phyloP scores from a whole-genome alignment of 163 green algal species.

The Trebouxia gelatinosa region DNA sequence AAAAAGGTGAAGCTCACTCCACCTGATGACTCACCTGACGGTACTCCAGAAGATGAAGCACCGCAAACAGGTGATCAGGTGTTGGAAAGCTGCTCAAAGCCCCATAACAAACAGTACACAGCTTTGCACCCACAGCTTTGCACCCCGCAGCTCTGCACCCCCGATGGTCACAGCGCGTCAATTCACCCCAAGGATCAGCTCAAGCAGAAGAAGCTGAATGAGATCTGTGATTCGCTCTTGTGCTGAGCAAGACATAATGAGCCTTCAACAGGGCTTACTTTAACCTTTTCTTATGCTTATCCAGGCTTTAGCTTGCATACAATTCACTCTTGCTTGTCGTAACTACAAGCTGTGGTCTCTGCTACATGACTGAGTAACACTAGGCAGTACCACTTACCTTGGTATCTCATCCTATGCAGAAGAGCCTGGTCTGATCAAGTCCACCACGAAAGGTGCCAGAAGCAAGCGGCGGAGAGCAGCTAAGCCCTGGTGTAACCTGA shows the following conservation, averaged over 20 bases:
- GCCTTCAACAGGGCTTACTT: background rate
- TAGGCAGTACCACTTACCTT: no score
- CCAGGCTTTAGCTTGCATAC: no score
- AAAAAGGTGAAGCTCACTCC: slow-evolving; percentile 16
- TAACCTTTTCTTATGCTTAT: no score
- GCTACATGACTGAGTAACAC: background rate
- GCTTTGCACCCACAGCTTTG: background rate
- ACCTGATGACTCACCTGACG: background rate
- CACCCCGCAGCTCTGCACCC: background rate
- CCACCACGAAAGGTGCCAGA: background rate
- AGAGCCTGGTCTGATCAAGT: background rate
- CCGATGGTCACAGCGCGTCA: no score
- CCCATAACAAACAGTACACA: background rate
- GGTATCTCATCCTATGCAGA: background rate
- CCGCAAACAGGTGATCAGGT: background rate
- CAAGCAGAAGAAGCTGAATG: no score
- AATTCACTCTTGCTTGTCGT: background rate
- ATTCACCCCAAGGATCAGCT: no score
- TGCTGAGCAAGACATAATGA: no score
- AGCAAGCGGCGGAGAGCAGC: slow-evolving; percentile 16
- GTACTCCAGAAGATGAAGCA: background rate
- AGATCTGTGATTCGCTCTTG: no score
- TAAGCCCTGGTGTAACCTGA: background rate
- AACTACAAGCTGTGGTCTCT: background rate
- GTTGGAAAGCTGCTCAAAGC: background rate